Percentiles rank a stretch among this genome's conserved stretches.
Conservation (phyloP, 306 rosid species). For the Quercus rubra region DNA sequence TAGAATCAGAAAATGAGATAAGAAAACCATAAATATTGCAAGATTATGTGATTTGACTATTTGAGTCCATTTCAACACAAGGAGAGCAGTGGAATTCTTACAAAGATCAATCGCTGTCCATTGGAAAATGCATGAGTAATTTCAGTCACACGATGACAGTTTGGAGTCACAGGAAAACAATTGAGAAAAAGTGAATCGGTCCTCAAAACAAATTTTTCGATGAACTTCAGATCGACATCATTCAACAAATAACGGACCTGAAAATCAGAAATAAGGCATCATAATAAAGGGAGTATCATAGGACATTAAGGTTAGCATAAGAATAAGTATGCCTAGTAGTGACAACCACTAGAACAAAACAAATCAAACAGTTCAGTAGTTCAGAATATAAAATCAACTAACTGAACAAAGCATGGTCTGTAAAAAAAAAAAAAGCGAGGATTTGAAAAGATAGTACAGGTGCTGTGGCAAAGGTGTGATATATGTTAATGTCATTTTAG, state of each 20-base stretch:
- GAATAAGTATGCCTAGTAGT: background rate
- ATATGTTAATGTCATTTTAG: background rate
- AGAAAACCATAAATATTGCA: constrained; percentile 7
- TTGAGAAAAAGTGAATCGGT: constrained; percentile 44
- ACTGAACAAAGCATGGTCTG: background rate
- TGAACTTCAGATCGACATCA: constrained; percentile 58
- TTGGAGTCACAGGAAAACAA: constrained; percentile 80
- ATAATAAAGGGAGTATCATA: background rate
- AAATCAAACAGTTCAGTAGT: background rate
- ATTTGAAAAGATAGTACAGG: background rate
- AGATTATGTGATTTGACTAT: constrained; percentile 5
- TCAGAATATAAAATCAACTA: background rate
- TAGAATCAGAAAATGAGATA: constrained; percentile 24
- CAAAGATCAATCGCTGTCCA: constrained; percentile 65
- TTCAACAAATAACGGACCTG: constrained; percentile 69
- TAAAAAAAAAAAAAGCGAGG: background rate
- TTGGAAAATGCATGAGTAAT: constrained; percentile 47
- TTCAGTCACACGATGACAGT: constrained; percentile 84
- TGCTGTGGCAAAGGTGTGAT: background rate
- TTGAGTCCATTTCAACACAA: constrained; percentile 6
- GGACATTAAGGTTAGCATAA: constrained; percentile 6
- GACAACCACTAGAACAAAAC: background rate
- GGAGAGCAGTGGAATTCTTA: constrained; percentile 33
- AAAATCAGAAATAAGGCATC: constrained; percentile 26
- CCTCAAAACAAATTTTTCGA: constrained; percentile 53